Evolutionary conservation across 495 filamentous ascomycete genomes (phyloP), one percentile per base, ranked within the genome.

Genomic region (Xylaria scruposa): DNA sequence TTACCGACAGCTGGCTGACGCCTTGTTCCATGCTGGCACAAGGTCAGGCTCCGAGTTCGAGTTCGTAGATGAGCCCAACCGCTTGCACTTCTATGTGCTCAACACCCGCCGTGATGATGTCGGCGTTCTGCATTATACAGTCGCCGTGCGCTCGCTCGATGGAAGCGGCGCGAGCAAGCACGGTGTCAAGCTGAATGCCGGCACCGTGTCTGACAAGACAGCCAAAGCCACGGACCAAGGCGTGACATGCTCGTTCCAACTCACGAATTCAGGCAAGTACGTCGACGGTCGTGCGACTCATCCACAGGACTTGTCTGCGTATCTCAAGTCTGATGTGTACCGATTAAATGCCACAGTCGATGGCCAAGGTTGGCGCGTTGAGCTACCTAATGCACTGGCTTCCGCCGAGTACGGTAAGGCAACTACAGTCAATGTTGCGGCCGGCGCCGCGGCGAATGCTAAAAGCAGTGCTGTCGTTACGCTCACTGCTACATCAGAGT

Each of bases 21-120:
- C 82, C 17, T 63, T 83, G 8, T 84, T 84, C 79, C 82, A 84
- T 66, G 82, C 81, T 4, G 82, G 82, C 15, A 83, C 82, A 15
- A 67, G 78, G 15, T 83, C 81, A 0, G 81, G 81, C 17, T 83
- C 81, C 10, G 49, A 81, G 65, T 84, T 70, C 54, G 82, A 83
- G 72, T 78, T 75, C 63, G 70, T 76, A n/a, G 82, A 84, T 64
- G 75, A 75, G 70, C 70, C 77, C 9, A 84, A 84, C 56, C 44
- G 74, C 15, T 67, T 84, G 24, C 82, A 83, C 61, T 77, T 84
- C 56, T 84, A 84, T 63, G 73, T 83, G 46, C 13, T 84, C 1
- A 74, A 78, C 15, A 77, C 77, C 17, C 73, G 79, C 33, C 79
- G 82, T 8, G 81, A 83, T 63, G 64, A 66, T 10, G 61, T 13